Evolutionary conservation across 1,284 basidiomycete species (phyloP), one percentile per base, ranked within the genome.

Genomic region (Uromyces viciae-fabae): DNA sequence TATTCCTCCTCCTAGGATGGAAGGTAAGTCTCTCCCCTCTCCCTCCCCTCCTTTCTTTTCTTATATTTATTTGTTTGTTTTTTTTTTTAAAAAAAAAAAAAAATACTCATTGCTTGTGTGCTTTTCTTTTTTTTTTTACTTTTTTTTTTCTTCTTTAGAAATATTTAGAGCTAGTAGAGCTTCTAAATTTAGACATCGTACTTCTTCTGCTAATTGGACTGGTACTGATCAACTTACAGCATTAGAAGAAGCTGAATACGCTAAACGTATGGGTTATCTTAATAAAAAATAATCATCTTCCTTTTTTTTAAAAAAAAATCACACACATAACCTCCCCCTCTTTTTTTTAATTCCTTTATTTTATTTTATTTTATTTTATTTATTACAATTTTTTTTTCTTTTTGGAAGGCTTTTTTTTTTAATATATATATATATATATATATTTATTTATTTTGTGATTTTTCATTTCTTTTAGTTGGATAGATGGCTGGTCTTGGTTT

Each of bases 131-230:
- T 33, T 46, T 52, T 19, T 31, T 33, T 66, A 28, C 5, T 33
- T 19, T 28, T 42, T 19, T 22, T 76, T 58, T 75, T 17, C 22
- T 75, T 40, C 22, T n/a, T 79, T n/a, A 81, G 78, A 81, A 64
- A 81, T 81, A 36, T 81, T 81, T 71, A 43, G 71, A 54, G n/a
- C n/a, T n/a, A 71, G 78, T 22, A 56, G 78, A 52, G 46, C 56
- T 22, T 81, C 78, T 4, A 87, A 88, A 69, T 96, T 97, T 88
- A 89, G 94, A 81, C 91, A 92, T 17, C 89, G 95, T 75, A 94
- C 94, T 8, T 94, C 93, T 84, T 95, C 93, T 25, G 95, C 95
- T 58, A 96, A 96, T 86, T 98, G 95, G 95, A 90, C 90, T 22
- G 93, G 93, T 22, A 88, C 91, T 19, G 95, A 98, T 87, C 89